Conservation (phyloP, 2,329 filamentous ascomycete genomes). For the Apiospora malaysiana region DNA sequence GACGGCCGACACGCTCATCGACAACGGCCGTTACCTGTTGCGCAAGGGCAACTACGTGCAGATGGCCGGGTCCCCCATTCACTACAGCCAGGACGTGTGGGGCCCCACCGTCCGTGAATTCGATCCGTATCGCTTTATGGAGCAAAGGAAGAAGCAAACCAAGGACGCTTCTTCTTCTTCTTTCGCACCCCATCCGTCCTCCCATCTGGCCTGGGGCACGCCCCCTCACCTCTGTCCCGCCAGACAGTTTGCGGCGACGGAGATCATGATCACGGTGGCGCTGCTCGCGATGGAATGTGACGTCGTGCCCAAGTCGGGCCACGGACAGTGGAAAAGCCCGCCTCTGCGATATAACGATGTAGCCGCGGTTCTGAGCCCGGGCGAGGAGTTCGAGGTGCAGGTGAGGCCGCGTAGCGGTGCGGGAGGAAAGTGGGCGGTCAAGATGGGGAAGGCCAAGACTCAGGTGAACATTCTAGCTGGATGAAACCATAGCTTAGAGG, state of each 20-base stretch:
- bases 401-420: constrained; percentile 11
- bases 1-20: constrained; percentile 41
- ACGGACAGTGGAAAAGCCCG: background rate
- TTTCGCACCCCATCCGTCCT: background rate
- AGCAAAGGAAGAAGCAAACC: background rate
- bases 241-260: constrained; percentile 37
- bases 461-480: background rate
- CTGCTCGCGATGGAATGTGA: constrained; percentile 27
- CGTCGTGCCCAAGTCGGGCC: background rate
- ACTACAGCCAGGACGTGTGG: constrained; percentile 35
- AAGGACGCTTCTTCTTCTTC: constrained; percentile 5
- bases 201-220: constrained; percentile 34
- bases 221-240: constrained; percentile 39
- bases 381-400: constrained; percentile 16
- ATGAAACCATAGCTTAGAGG: background rate
- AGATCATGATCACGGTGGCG: constrained; percentile 34
- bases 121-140: constrained; percentile 30
- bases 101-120: constrained; percentile 33
- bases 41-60: constrained; percentile 41
- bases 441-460: constrained; percentile 30
- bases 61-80: constrained; percentile 41
- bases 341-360: background rate
- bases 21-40: constrained; percentile 42
- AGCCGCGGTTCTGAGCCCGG: background rate
- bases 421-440: constrained; percentile 30